Base-by-base conservation (phyloP, 768 basidiomycete genomes). In the Mycena kentingensis region DNA sequence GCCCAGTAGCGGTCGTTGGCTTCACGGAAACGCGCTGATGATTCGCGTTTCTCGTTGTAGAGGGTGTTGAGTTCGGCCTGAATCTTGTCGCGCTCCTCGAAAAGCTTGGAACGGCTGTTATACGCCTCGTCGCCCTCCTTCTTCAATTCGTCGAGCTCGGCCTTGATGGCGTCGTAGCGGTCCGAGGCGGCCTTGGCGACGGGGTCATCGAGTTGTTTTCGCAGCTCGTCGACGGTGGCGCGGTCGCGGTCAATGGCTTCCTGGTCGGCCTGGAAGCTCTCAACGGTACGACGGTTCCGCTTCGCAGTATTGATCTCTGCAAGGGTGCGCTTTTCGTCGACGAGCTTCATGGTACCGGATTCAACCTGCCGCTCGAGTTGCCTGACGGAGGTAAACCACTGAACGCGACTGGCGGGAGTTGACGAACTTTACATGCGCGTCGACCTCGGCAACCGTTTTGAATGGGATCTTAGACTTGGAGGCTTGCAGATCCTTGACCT, bases 311-410 rank as follows among this genome's bases (percentile, higher is more conserved):
- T 82, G 55, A 99, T 96, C 62, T 98, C 96, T 59, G 83, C 80
- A n/a, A 99, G 79, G 4, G 94, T 90, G 46, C 93, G 87, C 73
- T 97, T 98, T 72, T 99, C 97, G 51, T 97, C 95, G 24, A 86
- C 93, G 52, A 98, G 79, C 67, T 92, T 97, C 80, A 99, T 79
- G 52, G 63, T 83, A 22, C 96, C 96, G 4, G 91, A 91, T 66
- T 98, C 96, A 47, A 99, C 86, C 67, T 93, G 90, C 65, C 83
- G 87, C 44, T 98, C 91, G 54, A 97, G 76, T 55, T 85, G 77
- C 62, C 93, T 95, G 18, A 35, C 26, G n/a, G 48, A 41, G 27
- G 51, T 56, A 54, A 36, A 54, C 43, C 26, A 51, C 34, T 49
- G 52, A 59, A 49, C 52, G 56, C 32, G 51, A 34, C 35, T 41